Conservation (phyloP, 305 asterid species). For the Fraxinus nigra region DNA sequence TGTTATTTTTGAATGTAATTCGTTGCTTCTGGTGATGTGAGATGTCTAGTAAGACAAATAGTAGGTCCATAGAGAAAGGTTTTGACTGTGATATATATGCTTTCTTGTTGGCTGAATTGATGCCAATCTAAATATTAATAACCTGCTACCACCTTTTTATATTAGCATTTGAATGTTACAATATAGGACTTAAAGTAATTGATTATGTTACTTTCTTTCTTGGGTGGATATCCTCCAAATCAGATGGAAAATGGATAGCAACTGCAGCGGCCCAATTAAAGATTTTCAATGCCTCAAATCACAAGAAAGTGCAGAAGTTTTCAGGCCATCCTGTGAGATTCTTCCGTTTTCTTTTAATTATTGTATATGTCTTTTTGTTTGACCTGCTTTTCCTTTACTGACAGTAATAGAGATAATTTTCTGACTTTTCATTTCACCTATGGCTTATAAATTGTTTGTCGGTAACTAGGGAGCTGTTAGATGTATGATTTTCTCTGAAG, state of each 20-base stretch:
- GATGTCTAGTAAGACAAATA: not conserved
- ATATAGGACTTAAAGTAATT: not conserved
- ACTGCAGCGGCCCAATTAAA: constrained; percentile 76
- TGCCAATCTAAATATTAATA: not conserved
- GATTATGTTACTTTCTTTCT: not conserved
- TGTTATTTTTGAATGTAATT: not conserved
- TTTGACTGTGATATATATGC: not conserved
- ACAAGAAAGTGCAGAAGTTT: constrained; percentile 77
- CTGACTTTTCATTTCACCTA: not conserved
- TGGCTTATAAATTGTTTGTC: constrained; percentile 4
- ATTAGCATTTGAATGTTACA: constrained; percentile 1
- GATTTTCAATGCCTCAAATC: constrained; percentile 56
- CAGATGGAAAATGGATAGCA: constrained; percentile 78
- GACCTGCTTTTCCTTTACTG: not conserved
- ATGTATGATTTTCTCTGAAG: constrained; percentile 83
- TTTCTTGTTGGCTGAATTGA: not conserved
- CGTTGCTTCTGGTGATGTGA: not conserved
- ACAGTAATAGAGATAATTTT: not conserved
- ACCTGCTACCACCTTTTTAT: not conserved
- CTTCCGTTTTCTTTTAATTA: constrained; percentile 16
- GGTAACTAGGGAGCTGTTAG: constrained; percentile 67
- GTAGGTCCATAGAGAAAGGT: not conserved
- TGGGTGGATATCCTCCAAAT: constrained; percentile 22
- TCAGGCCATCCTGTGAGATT: constrained; percentile 93
- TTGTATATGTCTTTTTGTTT: not conserved